Conservation (phyloP, 2,329 filamentous ascomycete species). For the Diaporthe eres region DNA sequence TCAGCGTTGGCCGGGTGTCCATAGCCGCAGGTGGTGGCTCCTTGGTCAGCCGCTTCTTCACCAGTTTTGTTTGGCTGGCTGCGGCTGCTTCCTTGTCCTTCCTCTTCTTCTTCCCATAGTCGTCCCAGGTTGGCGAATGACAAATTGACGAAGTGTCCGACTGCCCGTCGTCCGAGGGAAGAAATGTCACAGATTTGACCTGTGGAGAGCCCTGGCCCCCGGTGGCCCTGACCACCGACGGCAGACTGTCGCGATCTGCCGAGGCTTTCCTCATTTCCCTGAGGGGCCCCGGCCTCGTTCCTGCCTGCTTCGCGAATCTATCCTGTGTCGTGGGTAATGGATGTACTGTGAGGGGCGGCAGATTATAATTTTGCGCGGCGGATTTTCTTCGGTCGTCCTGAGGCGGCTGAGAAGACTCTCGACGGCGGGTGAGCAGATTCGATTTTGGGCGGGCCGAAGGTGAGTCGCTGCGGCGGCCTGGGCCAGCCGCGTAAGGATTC, state of each 20-base stretch:
- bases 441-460: conserved; percentile 37
- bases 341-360: conserved; percentile 33
- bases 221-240: conserved; percentile 38
- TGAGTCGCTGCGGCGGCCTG: conserved; percentile 40
- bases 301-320: conserved; percentile 13
- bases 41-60: conserved; percentile 57
- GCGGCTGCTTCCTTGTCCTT: conserved; percentile 61
- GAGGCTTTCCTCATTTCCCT: conserved; percentile 45
- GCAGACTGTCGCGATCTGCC: conserved; percentile 38
- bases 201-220: conserved; percentile 43
- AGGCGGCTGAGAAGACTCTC: conserved; percentile 36
- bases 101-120: conserved; percentile 66
- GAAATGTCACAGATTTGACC: conserved; percentile 58
- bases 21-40: conserved; percentile 47
- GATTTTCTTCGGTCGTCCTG: conserved; percentile 28
- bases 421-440: conserved; percentile 39
- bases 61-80: conserved; percentile 53
- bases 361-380: conserved; percentile 16
- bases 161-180: conserved; percentile 50
- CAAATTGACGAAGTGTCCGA: conserved; percentile 68
- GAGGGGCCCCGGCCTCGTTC: not conserved
- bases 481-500: conserved; percentile 11
- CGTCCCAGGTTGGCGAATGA: conserved; percentile 74
- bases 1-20: conserved; percentile 41
- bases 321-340: conserved; percentile 22